These are phyloP conservation scores for Plasmodium gonderi DNA, from an alignment of 169 alveolate genomes.

Conservation along the genomic window DNA sequence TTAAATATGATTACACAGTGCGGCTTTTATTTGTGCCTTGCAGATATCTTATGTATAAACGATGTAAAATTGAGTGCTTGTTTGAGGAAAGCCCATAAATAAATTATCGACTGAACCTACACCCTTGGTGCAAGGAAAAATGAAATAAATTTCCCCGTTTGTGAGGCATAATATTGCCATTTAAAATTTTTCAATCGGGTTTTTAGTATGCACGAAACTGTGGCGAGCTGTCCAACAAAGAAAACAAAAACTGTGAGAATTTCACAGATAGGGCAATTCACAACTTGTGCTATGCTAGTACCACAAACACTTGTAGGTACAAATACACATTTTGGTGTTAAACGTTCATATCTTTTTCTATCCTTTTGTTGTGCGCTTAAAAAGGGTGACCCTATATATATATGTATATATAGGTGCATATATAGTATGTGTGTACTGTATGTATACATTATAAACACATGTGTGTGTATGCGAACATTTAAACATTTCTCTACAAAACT, in stretches of 20 bases:
- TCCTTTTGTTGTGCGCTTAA: background rate
- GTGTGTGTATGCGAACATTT: background rate
- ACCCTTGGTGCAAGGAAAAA: conserved; percentile 1
- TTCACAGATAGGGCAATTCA: background rate
- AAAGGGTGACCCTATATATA: background rate
- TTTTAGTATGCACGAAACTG: background rate
- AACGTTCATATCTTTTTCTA: background rate
- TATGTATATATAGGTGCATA: background rate
- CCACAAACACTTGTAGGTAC: background rate
- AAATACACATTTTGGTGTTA: conserved; percentile 1
- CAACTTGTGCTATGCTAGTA: background rate
- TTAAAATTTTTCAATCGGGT: background rate
- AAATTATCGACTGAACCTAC: background rate
- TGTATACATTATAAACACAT: background rate
- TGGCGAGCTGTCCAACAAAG: background rate
- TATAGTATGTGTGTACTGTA: background rate
- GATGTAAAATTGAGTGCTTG: background rate
- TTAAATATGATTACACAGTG: background rate
- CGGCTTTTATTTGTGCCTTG: background rate
- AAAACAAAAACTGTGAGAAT: background rate
- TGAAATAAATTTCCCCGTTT: background rate
- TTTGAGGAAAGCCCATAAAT: background rate
- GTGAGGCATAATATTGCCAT: background rate
- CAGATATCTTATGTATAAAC: background rate
- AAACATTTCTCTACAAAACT: background rate